Evolutionary conservation across 805 yeast species (phyloP).

Genomic region (Yamadazyma sp.): DNA sequence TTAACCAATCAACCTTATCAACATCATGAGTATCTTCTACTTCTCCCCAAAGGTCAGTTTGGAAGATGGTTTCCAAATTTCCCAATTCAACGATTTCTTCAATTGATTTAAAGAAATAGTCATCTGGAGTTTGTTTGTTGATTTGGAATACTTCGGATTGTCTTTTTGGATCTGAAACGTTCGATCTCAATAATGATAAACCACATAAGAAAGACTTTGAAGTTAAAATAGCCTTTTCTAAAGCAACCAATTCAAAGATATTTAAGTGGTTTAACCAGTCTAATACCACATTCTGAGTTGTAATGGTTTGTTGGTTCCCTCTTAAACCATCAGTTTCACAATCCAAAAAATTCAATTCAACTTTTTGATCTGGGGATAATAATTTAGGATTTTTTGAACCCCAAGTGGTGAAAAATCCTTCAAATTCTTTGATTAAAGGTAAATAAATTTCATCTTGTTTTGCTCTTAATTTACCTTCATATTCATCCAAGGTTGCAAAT

Average conservation of each 20-base stretch:
- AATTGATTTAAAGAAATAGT: slow-evolving; percentile 40
- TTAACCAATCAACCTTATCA: slow-evolving; percentile 83
- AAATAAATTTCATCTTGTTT: slow-evolving; percentile 78
- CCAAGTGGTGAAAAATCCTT: slow-evolving; percentile 49
- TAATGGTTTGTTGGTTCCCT: slow-evolving; percentile 70
- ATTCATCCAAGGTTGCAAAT: slow-evolving; percentile 76
- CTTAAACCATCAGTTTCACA: slow-evolving; percentile 77
- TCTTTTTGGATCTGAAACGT: slow-evolving; percentile 19
- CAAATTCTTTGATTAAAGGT: slow-evolving; percentile 70
- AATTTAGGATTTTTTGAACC: slow-evolving; percentile 5
- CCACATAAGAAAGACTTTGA: slow-evolving; percentile 88
- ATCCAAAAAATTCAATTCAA: slow-evolving; percentile 61
- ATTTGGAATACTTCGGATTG: slow-evolving; percentile 29
- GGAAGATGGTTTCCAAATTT: slow-evolving; percentile 77
- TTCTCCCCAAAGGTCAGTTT: slow-evolving; percentile 94
- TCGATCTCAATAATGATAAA: slow-evolving; percentile 57
- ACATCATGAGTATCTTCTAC: slow-evolving; percentile 99
- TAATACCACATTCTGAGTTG: slow-evolving; percentile 58
- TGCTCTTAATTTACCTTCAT: slow-evolving; percentile 74
- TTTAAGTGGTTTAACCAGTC: slow-evolving; percentile 63
- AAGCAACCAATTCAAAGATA: slow-evolving; percentile 77
- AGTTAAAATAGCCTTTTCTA: slow-evolving; percentile 84
- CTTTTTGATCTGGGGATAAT: slow-evolving; percentile 15
- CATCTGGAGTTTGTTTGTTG: slow-evolving; percentile 28
- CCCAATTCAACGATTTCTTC: slow-evolving; percentile 77